Evolutionary conservation across 768 basidiomycete genomes (phyloP).

Genomic region (Agrocybe chaxingu): DNA sequence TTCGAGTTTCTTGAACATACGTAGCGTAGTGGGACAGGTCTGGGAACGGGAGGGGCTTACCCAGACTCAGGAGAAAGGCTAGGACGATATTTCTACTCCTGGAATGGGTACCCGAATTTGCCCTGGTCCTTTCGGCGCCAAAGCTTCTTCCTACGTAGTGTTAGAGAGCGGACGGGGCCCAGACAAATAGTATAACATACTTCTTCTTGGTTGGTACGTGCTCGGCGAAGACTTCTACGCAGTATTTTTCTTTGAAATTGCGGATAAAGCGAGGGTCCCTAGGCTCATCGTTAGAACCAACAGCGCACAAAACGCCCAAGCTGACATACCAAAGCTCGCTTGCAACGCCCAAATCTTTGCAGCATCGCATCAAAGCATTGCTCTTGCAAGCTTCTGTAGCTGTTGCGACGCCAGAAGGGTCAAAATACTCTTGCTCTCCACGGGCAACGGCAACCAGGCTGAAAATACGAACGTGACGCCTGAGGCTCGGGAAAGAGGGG

Average conservation of each 20-base stretch:
- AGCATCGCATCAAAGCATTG: constrained; percentile 96
- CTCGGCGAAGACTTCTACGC: constrained; percentile 83
- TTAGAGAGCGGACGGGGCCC: background rate
- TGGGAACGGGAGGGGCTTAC: background rate
- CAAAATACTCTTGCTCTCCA: constrained; percentile 97
- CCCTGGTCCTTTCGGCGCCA: constrained; percentile 87
- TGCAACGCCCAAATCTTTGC: constrained; percentile 94
- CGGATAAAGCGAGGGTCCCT: constrained; percentile 98
- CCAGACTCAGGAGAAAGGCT: background rate
- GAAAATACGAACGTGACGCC: background rate
- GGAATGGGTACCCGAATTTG: constrained; percentile 86
- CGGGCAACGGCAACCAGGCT: constrained; percentile 89
- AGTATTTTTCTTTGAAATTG: constrained; percentile 83
- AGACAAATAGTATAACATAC: constrained; percentile 44
- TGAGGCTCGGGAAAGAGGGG: background rate
- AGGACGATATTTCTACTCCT: constrained; percentile 44
- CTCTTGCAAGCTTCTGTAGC: constrained; percentile 95
- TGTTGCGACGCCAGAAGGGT: constrained; percentile 84
- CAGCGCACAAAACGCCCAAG: background rate
- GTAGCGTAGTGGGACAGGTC: background rate
- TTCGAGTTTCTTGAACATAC: no score
- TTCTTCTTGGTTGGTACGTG: constrained; percentile 86
- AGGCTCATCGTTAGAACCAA: background rate
- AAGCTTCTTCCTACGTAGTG: constrained; percentile 69
- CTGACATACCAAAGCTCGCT: constrained; percentile 85